Evolutionary conservation across 2,329 filamentous ascomycete genomes (phyloP).

Genomic region (Sordariomycetes sp.): DNA sequence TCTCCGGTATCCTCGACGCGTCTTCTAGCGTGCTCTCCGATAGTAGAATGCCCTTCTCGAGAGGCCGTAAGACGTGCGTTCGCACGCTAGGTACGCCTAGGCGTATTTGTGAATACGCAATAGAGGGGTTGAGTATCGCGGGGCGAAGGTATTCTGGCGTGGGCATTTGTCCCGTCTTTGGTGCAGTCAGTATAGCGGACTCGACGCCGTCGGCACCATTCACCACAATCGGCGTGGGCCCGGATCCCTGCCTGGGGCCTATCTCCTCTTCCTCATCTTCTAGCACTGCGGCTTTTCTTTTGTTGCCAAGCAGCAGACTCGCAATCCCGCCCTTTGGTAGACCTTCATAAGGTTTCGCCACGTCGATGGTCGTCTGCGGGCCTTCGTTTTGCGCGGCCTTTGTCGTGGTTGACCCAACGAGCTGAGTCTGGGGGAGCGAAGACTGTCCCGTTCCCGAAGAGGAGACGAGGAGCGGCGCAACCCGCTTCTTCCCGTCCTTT

Average conservation of each 20-base stretch:
- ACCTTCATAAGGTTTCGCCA: constrained; percentile 89
- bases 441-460: constrained; percentile 79
- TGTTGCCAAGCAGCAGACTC: constrained; percentile 81
- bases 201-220: constrained; percentile 70
- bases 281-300: constrained; percentile 63
- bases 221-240: constrained; percentile 59
- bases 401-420: constrained; percentile 62
- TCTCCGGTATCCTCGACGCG: constrained; percentile 49
- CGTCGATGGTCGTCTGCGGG: constrained; percentile 72
- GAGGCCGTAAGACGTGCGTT: constrained; percentile 66
- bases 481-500: constrained; percentile 93
- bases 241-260: constrained; percentile 40
- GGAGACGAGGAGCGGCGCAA: constrained; percentile 82
- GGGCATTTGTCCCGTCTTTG: constrained; percentile 45
- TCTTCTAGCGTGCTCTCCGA: constrained; percentile 42
- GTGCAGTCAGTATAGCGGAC: constrained; percentile 51
- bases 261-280: constrained; percentile 62
- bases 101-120: constrained; percentile 71
- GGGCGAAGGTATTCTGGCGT: constrained; percentile 80
- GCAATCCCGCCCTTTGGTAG: constrained; percentile 81
- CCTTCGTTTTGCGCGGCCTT: constrained; percentile 54
- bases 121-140: constrained; percentile 70
- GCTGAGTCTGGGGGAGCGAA: constrained; percentile 75
- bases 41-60: constrained; percentile 52
- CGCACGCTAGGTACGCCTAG: constrained; percentile 81